A percentile compares a stretch with the other conserved stretches of the same genome.
Conservation (phyloP, 805 yeast species). For the Starmerella riodocensis region DNA sequence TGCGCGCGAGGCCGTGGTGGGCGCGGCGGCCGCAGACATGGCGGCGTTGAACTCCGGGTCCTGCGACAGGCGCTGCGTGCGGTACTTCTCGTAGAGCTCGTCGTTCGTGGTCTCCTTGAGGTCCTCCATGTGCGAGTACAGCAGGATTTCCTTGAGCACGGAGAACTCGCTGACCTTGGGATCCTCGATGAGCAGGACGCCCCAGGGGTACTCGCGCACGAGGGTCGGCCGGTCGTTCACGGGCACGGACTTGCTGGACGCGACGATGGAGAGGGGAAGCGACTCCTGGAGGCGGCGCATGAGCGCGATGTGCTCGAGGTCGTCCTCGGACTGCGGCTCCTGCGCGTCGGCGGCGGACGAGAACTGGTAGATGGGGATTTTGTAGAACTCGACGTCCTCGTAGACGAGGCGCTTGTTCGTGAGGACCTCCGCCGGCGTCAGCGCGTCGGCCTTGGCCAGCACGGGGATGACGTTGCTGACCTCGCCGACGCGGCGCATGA, state of each 20-base stretch:
- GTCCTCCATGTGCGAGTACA: conserved; percentile 76
- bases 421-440: conserved; percentile 63
- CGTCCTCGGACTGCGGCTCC: conserved; percentile 37
- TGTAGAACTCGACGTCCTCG: conserved; percentile 58
- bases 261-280: conserved; percentile 56
- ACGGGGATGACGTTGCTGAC: conserved; percentile 79
- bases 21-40: conserved; percentile 17
- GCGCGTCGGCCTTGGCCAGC: conserved; percentile 72
- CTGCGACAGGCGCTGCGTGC: conserved; percentile 72
- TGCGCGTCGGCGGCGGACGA: conserved; percentile 46
- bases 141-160: conserved; percentile 60
- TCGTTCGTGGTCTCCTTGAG: conserved; percentile 83
- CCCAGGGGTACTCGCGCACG: conserved; percentile 50
- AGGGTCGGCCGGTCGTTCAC: conserved; percentile 30
- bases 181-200: conserved; percentile 46
- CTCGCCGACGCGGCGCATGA: conserved; percentile 64
- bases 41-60: conserved; percentile 28
- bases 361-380: conserved; percentile 62
- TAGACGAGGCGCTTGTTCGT: conserved; percentile 61
- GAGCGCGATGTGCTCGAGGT: conserved; percentile 32
- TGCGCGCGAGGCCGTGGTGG: conserved; percentile 17
- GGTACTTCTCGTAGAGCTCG: conserved; percentile 71
- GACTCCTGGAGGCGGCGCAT: conserved; percentile 36
- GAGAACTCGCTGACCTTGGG: conserved; percentile 71
- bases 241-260: conserved; percentile 25